phyloP scores from a whole-genome alignment of 192 early-diverging fungal genomes.

The Coemansia sp. region DNA sequence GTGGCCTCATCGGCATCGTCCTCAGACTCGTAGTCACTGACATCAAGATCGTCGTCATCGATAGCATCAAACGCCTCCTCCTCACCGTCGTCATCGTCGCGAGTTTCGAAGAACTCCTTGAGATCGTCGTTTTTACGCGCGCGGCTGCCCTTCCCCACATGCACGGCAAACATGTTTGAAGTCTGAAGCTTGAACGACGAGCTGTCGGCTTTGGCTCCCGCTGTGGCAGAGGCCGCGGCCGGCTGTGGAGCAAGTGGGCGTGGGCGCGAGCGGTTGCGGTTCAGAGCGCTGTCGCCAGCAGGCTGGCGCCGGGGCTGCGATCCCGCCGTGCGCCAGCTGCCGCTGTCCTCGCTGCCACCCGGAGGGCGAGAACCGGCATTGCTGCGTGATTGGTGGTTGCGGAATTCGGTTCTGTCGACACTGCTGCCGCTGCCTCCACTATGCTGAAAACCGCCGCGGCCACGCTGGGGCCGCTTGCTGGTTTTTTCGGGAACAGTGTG shows the following conservation, averaged over 20 bases:
- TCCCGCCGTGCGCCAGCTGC: constrained; percentile 10
- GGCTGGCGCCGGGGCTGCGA: neutral
- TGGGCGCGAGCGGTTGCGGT: constrained; percentile 36
- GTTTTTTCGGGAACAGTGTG: constrained; percentile 40
- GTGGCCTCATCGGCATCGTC: constrained; percentile 38
- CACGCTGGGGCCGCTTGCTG: constrained; percentile 8
- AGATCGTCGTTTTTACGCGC: constrained; percentile 38
- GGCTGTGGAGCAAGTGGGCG: neutral
- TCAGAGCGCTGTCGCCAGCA: neutral
- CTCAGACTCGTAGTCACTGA: constrained; percentile 45
- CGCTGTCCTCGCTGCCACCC: neutral
- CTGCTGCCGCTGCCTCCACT: neutral
- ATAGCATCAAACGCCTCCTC: constrained; percentile 39
- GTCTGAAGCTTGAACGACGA: constrained; percentile 28
- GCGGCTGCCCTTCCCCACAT: constrained; percentile 36
- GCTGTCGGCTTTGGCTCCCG: constrained; percentile 1
- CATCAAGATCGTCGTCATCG: constrained; percentile 38
- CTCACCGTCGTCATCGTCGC: constrained; percentile 24
- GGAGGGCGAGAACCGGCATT: neutral
- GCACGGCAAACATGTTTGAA: constrained; percentile 39
- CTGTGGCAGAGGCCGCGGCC: neutral
- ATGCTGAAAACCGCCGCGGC: constrained; percentile 1
- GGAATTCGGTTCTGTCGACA: constrained; percentile 6
- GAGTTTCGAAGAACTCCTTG: constrained; percentile 38
- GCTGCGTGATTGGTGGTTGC: constrained; percentile 7